A percentile compares a stretch with the other conserved stretches of the same genome.
phyloP scores from a whole-genome alignment of 1,284 basidiomycete species.

The Xanthoconium separans region DNA sequence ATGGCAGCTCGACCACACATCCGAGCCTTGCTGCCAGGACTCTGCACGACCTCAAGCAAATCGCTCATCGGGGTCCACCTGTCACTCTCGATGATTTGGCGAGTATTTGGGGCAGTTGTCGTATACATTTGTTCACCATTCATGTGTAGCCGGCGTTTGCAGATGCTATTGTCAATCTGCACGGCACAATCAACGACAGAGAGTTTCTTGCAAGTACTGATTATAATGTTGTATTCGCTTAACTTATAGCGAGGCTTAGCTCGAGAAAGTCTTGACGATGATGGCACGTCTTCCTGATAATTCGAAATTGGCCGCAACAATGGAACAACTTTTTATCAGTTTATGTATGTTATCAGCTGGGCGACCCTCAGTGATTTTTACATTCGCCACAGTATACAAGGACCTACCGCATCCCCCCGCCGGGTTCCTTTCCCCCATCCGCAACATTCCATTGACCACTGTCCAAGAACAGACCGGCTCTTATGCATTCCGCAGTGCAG shows the following conservation, averaged over 20 bases:
- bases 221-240: background rate
- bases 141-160: conserved; percentile 43
- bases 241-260: conserved; percentile 33
- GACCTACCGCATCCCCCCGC: conserved; percentile 69
- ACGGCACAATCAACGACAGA: conserved; percentile 56
- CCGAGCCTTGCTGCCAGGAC: background rate
- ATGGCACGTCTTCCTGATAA: conserved; percentile 50
- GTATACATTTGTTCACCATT: background rate
- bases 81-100: conserved; percentile 22
- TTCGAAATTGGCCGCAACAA: conserved; percentile 34
- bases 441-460: background rate
- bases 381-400: conserved; percentile 42
- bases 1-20: background rate
- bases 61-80: conserved; percentile 22
- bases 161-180: conserved; percentile 49
- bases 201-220: conserved; percentile 45
- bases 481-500: conserved; percentile 54
- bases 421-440: conserved; percentile 42
- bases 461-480: conserved; percentile 17
- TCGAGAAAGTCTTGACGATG: conserved; percentile 53
- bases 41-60: conserved; percentile 23
- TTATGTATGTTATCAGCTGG: conserved; percentile 41
- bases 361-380: background rate
- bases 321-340: conserved; percentile 48
- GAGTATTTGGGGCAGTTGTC: background rate